Percentiles rank a stretch among this genome's conserved stretches.
These are phyloP conservation scores for Lolium rigidum DNA, from an alignment of 176 grass and related monocot species.

Conservation along the genomic window DNA sequence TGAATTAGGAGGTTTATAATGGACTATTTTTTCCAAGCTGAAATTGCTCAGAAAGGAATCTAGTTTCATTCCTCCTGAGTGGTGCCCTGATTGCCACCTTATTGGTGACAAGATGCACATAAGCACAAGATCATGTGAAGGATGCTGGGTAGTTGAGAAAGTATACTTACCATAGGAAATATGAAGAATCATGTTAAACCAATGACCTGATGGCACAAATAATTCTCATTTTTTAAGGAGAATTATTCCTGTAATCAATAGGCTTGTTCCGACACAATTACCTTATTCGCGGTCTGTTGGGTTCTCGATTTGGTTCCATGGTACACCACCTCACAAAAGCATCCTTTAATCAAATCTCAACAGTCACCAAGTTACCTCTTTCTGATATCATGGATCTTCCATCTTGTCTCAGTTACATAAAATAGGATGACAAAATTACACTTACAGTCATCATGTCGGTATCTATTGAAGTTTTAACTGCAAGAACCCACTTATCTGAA, in stretches of 20 bases:
- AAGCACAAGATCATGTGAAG: constrained; percentile 11
- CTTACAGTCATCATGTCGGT: background rate
- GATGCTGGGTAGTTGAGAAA: constrained; percentile 21
- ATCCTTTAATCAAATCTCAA: constrained; percentile 22
- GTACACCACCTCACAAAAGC: background rate
- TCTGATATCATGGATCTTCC: background rate
- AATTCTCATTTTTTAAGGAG: constrained; percentile 27
- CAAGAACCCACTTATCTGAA: background rate
- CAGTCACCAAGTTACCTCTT: constrained; percentile 26
- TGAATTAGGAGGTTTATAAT: constrained; percentile 21
- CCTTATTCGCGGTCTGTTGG: background rate
- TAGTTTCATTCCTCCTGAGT: constrained; percentile 25
- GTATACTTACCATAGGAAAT: constrained; percentile 31
- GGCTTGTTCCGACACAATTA: background rate
- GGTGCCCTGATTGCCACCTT: background rate
- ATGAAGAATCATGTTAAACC: background rate
- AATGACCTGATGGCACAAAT: background rate
- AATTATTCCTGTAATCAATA: constrained; percentile 7
- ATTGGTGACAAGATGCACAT: constrained; percentile 13
- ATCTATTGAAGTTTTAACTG: constrained; percentile 5
- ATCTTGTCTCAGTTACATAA: constrained; percentile 1
- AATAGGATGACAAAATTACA: constrained; percentile 3
- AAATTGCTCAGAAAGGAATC: constrained; percentile 8
- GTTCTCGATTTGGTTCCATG: background rate
- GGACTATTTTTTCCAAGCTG: constrained; percentile 17